Percentiles rank a stretch among this genome's conserved stretches.
phyloP scores from a whole-genome alignment of 441 rosid species.

The Gossypium davidsonii region DNA sequence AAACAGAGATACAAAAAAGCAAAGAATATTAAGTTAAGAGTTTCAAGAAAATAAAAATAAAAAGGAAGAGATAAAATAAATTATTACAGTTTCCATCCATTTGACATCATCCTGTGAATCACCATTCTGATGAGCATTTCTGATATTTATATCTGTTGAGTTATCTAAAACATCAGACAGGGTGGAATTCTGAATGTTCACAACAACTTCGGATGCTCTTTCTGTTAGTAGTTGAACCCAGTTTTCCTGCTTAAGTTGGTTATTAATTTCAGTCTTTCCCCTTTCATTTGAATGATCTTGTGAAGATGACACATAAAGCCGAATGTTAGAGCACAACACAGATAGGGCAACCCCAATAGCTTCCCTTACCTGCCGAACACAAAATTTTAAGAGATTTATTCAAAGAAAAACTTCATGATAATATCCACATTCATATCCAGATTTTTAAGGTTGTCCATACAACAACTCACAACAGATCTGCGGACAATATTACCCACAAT shows the following conservation, averaged over 20 bases:
- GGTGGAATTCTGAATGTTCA: slow-evolving; percentile 63
- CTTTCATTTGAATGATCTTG: slow-evolving; percentile 39
- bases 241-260: slow-evolving; percentile 45
- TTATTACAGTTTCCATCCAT: slow-evolving; percentile 98
- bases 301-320: slow-evolving; percentile 55
- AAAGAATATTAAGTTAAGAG: slow-evolving; percentile 2
- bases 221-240: slow-evolving; percentile 62
- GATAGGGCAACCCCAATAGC: slow-evolving; percentile 88
- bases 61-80: not conserved
- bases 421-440: not conserved
- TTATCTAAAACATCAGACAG: slow-evolving; percentile 53
- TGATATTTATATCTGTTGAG: slow-evolving; percentile 34
- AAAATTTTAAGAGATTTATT: slow-evolving; percentile 12
- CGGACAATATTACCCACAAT: not conserved
- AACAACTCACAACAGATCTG: not conserved
- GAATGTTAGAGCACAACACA: slow-evolving; percentile 82
- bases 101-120: slow-evolving; percentile 76
- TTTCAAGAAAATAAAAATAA: not conserved
- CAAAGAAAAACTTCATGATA: not conserved
- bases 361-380: slow-evolving; percentile 76
- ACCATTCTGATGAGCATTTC: slow-evolving; percentile 47
- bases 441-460: not conserved
- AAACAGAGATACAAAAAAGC: slow-evolving; percentile 7
- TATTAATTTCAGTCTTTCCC: slow-evolving; percentile 32
- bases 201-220: slow-evolving; percentile 75